These are phyloP conservation scores for Aspergillus clavatus DNA, from an alignment of 2,329 filamentous ascomycete species.

Conservation along the genomic window DNA sequence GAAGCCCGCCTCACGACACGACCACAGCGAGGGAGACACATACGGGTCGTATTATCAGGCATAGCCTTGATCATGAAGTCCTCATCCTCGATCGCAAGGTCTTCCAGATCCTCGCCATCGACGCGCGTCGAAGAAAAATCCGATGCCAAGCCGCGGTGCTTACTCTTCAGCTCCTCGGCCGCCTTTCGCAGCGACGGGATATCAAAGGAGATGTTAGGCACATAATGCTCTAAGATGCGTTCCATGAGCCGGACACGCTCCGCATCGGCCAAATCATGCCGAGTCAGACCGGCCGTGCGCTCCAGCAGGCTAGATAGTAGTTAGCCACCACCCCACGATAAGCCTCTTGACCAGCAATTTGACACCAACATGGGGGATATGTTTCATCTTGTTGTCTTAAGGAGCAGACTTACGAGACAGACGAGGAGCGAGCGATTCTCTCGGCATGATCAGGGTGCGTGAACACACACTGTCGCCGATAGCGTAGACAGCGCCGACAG, in stretches of 20 bases:
- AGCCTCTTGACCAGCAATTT: not conserved
- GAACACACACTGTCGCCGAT: constrained; percentile 50
- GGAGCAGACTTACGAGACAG: constrained; percentile 27
- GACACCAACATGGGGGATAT: too few relatives aligned
- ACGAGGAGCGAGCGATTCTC: constrained; percentile 27
- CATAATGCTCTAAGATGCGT: constrained; percentile 45
- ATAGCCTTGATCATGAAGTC: constrained; percentile 38
- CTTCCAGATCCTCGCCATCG: constrained; percentile 36
- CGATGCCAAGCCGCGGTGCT: constrained; percentile 30
- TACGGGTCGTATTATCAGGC: constrained; percentile 38
- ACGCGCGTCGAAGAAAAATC: constrained; percentile 26
- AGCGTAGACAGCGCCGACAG: constrained; percentile 50
- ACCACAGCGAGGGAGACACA: constrained; percentile 11
- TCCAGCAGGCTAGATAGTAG: constrained; percentile 30
- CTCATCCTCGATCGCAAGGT: constrained; percentile 40
- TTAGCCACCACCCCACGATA: too few relatives aligned
- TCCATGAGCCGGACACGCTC: constrained; percentile 44
- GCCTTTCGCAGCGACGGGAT: constrained; percentile 41
- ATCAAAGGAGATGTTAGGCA: constrained; percentile 43
- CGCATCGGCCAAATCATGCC: constrained; percentile 33
- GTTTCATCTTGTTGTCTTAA: not conserved
- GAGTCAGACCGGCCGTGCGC: constrained; percentile 26
- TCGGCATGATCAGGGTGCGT: constrained; percentile 35
- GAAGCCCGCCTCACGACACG: too few relatives aligned
- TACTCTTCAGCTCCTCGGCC: constrained; percentile 41